Conservation (phyloP, 2,329 filamentous ascomycete genomes). For the Sclerotinia spermophila region DNA sequence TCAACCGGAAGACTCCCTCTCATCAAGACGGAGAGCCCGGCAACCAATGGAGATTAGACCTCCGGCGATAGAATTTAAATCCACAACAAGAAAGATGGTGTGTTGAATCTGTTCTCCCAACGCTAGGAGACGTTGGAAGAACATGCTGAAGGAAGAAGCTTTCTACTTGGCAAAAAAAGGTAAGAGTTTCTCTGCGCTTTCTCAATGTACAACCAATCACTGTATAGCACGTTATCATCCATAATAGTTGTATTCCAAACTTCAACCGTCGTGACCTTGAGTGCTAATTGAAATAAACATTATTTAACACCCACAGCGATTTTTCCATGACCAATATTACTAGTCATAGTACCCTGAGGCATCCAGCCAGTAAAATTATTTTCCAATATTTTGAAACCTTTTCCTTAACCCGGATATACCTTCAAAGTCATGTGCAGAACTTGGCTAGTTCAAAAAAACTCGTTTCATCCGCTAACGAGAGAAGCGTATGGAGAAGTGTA, state of each 20-base stretch:
- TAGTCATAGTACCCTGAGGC: background rate
- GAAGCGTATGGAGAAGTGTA: no score
- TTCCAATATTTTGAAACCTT: background rate
- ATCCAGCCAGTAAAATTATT: background rate
- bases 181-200: background rate
- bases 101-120: background rate
- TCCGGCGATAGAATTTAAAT: background rate
- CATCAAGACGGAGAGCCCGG: background rate
- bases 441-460: background rate
- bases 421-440: background rate
- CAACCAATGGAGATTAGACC: background rate
- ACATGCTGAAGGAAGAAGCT: background rate
- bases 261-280: no score
- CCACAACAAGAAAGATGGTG: background rate
- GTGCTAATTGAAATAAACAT: no score
- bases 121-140: background rate
- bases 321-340: background rate
- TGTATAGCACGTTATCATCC: background rate
- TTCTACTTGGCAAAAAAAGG: background rate
- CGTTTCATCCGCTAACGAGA: no score
- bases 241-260: no score
- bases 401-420: background rate
- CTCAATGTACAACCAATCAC: background rate
- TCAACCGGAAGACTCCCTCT: background rate
- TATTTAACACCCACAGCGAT: background rate